phyloP scores from a whole-genome alignment of 495 filamentous ascomycete genomes.

The Penicillium riverlandense region DNA sequence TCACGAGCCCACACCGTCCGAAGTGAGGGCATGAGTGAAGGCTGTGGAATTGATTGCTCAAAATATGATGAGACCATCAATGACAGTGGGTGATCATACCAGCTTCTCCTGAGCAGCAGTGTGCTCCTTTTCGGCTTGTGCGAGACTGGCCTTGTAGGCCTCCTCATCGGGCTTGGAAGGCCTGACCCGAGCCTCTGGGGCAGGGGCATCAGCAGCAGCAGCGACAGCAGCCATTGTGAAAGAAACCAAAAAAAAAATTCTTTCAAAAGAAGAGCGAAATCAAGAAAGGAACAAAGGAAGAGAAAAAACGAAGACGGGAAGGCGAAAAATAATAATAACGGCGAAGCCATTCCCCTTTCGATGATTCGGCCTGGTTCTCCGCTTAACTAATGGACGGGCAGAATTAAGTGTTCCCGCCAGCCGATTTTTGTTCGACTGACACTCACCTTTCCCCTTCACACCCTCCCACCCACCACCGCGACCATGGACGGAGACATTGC shows the following conservation, averaged over 20 bases:
- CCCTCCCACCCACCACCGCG: constrained; percentile 1
- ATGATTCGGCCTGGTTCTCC: constrained; percentile 26
- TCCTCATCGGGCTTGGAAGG: constrained; percentile 51
- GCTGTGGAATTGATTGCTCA: background rate
- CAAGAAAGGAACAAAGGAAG: constrained; percentile 7
- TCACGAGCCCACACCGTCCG: background rate
- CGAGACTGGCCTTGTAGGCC: constrained; percentile 55
- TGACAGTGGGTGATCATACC: constrained; percentile 43
- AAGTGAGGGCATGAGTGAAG: background rate
- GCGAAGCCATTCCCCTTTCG: constrained; percentile 21
- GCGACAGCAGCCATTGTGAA: constrained; percentile 26
- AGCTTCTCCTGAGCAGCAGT: constrained; percentile 62
- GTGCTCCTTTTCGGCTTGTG: constrained; percentile 77
- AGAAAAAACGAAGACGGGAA: constrained; percentile 9
- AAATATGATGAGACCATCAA: too few species aligned
- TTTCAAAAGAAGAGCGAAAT: constrained; percentile 5
- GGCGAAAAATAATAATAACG: constrained; percentile 10
- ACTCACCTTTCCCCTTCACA: constrained; percentile 9
- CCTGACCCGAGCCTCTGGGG: constrained; percentile 40
- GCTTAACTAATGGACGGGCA: constrained; percentile 19
- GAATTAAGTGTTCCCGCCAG: constrained; percentile 20
- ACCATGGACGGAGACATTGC: constrained; percentile 49
- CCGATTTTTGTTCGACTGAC: constrained; percentile 17
- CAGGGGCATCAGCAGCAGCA: constrained; percentile 6
- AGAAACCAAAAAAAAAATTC: background rate